Evolutionary conservation across 768 basidiomycete species (phyloP).

Genomic region (Pleurotus pulmonarius): DNA sequence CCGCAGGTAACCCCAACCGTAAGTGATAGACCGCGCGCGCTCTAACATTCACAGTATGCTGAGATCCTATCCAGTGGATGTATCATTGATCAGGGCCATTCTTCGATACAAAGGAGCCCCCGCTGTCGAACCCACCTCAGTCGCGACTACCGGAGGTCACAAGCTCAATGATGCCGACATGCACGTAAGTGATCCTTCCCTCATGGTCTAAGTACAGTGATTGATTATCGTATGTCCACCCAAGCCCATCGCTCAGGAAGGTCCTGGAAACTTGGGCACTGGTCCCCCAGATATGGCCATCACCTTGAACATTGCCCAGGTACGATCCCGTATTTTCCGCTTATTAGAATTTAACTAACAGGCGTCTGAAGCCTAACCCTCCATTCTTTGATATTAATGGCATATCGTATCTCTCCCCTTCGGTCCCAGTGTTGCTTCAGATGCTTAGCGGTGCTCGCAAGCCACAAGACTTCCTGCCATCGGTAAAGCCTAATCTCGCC

Average conservation of each 20-base stretch:
- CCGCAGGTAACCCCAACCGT: conserved; percentile 24
- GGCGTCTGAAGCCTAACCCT: conserved; percentile 19
- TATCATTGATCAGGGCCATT: conserved; percentile 31
- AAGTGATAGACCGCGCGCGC: background rate
- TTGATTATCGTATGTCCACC: too few relatives aligned
- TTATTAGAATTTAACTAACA: background rate
- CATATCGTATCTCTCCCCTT: conserved; percentile 33
- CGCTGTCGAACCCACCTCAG: conserved; percentile 25
- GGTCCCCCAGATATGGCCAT: conserved; percentile 18
- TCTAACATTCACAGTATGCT: too few relatives aligned
- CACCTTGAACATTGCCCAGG: conserved; percentile 18
- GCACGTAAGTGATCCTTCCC: conserved; percentile 18
- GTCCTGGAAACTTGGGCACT: conserved; percentile 16
- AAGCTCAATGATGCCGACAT: conserved; percentile 24
- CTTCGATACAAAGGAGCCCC: conserved; percentile 34
- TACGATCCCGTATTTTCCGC: background rate
- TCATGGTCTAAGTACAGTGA: too few relatives aligned
- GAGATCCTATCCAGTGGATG: conserved; percentile 12
- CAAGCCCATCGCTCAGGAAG: conserved; percentile 13
- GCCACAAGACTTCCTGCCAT: conserved; percentile 44
- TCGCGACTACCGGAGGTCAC: conserved; percentile 13
- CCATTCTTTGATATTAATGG: conserved; percentile 29
- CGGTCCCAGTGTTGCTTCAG: conserved; percentile 47
- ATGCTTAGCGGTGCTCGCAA: conserved; percentile 45
- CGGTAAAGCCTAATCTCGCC: conserved; percentile 6